A percentile compares a stretch with the other conserved stretches of the same genome.
These are phyloP conservation scores for Colletotrichum navitas DNA, from an alignment of 2,329 filamentous ascomycete species.

Conservation along the genomic window DNA sequence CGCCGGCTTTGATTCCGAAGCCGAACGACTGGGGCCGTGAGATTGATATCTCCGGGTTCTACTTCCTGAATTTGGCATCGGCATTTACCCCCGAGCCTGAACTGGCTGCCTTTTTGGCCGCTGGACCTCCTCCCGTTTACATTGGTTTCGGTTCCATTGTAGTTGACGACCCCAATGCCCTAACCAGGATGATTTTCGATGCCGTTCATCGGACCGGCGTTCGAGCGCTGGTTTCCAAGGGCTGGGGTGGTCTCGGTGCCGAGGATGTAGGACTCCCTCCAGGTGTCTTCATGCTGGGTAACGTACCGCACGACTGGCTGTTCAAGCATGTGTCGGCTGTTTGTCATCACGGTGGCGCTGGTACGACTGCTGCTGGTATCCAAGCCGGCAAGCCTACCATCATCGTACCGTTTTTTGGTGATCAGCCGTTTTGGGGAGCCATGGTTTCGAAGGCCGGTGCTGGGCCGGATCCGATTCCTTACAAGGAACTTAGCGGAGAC, in stretches of 20 bases:
- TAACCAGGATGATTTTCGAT: slow-evolving; percentile 80
- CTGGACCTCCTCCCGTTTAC: slow-evolving; percentile 80
- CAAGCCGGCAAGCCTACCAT: slow-evolving; percentile 83
- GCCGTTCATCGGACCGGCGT: slow-evolving; percentile 75
- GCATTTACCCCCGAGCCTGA: slow-evolving; percentile 75
- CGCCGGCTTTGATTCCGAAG: slow-evolving; percentile 82
- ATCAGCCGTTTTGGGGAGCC: slow-evolving; percentile 86
- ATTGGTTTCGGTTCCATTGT: slow-evolving; percentile 89
- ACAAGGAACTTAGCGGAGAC: slow-evolving; percentile 75
- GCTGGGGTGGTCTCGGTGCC: slow-evolving; percentile 87
- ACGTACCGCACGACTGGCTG: slow-evolving; percentile 90
- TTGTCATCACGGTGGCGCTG: slow-evolving; percentile 89
- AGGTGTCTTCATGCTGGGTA: slow-evolving; percentile 85
- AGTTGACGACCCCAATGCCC: slow-evolving; percentile 78
- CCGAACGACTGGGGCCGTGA: slow-evolving; percentile 80
- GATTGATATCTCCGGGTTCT: slow-evolving; percentile 82
- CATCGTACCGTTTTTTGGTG: slow-evolving; percentile 88
- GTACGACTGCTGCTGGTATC: slow-evolving; percentile 90
- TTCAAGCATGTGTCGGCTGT: slow-evolving; percentile 86
- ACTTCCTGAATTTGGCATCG: slow-evolving; percentile 76
- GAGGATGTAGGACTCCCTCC: slow-evolving; percentile 78
- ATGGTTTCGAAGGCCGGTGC: slow-evolving; percentile 81
- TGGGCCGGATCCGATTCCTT: slow-evolving; percentile 77
- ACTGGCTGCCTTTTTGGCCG: slow-evolving; percentile 74
- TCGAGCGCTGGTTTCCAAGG: slow-evolving; percentile 86